phyloP scores from a whole-genome alignment of 2,329 filamentous ascomycete species.

The Aaosphaeria arxii region DNA sequence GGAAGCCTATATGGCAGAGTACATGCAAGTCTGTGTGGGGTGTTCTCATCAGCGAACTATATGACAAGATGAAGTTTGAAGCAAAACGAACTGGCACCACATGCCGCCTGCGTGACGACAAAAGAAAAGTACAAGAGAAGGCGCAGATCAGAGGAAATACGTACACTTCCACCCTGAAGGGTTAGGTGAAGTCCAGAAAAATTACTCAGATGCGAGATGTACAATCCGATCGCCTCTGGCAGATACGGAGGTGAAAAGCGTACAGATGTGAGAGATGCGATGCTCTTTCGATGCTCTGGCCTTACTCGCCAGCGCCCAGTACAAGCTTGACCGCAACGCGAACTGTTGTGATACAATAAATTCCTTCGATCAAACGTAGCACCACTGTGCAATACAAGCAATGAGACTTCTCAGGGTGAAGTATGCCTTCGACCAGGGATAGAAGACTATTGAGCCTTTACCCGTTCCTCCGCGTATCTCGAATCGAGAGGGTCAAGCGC shows the following conservation, averaged over 20 bases:
- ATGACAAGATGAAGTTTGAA: conserved; percentile 11
- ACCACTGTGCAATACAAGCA: too few relatives aligned
- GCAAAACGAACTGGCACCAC: conserved; percentile 9
- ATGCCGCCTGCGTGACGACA: conserved; percentile 7
- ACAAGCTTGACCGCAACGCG: conserved; percentile 19
- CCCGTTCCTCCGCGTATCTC: too few relatives aligned
- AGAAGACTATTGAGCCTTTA: too few relatives aligned
- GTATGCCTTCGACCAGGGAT: too few relatives aligned
- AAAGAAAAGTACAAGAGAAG: conserved; percentile 10
- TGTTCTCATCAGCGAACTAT: conserved; percentile 35
- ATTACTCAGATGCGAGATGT: conserved; percentile 28
- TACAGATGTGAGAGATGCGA: conserved; percentile 34
- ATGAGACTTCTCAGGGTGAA: too few relatives aligned
- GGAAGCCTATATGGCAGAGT: conserved; percentile 33
- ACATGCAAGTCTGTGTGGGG: conserved; percentile 36
- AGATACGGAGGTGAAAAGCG: conserved; percentile 35
- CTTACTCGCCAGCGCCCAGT: conserved; percentile 17
- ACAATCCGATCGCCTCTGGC: conserved; percentile 39
- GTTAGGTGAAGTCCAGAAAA: conserved; percentile 29
- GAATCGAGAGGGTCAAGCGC: too few relatives aligned
- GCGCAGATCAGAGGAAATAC: conserved; percentile 36
- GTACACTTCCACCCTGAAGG: conserved; percentile 36
- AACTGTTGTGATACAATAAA: not conserved
- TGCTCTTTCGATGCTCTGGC: conserved; percentile 19
- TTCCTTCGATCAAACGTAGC: not conserved